Evolutionary conservation across 202 grass and related monocot genomes (phyloP), one percentile per base, ranked within the genome.

Genomic region (Panicum hallii): DNA sequence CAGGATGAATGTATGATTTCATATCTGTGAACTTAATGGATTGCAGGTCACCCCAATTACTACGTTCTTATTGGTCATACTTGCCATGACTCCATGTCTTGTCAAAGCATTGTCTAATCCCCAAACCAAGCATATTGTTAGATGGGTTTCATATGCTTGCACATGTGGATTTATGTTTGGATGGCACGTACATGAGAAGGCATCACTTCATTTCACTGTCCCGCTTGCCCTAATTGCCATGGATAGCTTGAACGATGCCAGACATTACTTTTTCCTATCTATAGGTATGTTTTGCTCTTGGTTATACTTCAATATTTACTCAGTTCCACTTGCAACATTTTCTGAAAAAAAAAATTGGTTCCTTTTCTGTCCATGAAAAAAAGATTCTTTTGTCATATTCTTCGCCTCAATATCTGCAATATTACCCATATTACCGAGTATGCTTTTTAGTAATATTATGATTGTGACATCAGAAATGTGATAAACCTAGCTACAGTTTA

Each of bases 131-230:
- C 79, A 98, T 75, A 86, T 98, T 74, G 81, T 95, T 78, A 94
- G 93, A 94, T 98, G 93, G 95, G 87, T 93, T 16, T 79, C 93
- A 23, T 95, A 98, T 89, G 87, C 91, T 55, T 95, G 83, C 77
- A 90, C 92, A 63, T 98, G 95, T 76, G 93, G 95, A 43, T 98
- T 98, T 85, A 97, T 97, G 85, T 97, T 97, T 82, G 95, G 95
- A 77, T 97, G 95, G 95, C 95, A 97, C 83, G 92, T 94, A 61
- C 95, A 97, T 82, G 95, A 97, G 83, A 97, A 97, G 79, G 92
- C 95, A 84, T 94, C 95, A 72, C 91, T 97, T 89, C 95, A 97
- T 91, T 93, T 97, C 65, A 90, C 87, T 26, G 55, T 94, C 54
- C 95, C 95, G 2, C 92, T 97, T 77, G 90, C 84, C 46, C 60